Base-by-base conservation (phyloP, 306 rosid species). In the Aeschynomene evenia region DNA sequence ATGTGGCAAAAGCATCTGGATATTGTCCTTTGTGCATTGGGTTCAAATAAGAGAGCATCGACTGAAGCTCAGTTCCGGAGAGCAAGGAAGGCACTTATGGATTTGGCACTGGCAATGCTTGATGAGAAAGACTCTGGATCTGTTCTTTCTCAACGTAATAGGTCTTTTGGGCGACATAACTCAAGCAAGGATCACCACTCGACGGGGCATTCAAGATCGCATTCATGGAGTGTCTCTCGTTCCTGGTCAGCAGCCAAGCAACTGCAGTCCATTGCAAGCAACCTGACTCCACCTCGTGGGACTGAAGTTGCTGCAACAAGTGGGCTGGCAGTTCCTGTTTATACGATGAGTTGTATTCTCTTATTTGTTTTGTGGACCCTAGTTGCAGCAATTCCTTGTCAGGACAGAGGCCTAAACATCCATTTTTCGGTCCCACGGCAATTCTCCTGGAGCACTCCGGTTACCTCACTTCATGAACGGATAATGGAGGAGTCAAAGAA, bases 201-300 rank as follows among this genome's bases (percentile, higher is more conserved):
- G 0, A 3, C 87, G 2, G 87, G 87, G 54, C 98, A 94, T 85
- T 85, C 91, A 50, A 90, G 98, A n/a, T 94, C 98, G 15, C 96
- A 77, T 65, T 94, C 98, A 0, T 94, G 98, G 97, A 90, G 95
- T n/a, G 87, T 87, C 16, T 94, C 98, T 1, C 81, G 88, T 0
- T 72, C 97, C 37, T 94, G 97, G 98, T 94, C 98, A 7, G 98
- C 98, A 49, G 81, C 92, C 42, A 88, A 87, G 85, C 97, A 91
- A 80, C 87, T 91, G 43, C 96, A 91, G 59, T 89, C 89, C 40
- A 90, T 94, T 61, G 91, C 93, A 24, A 83, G 15, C 76, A 88
- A 85, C 86, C 77, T 94, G 76, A 77, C 64, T 66, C 79, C 90
- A 1, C 98, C 98, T 14, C 89, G 95, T 49, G 91, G 85, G 2